A percentile compares a stretch with the other conserved stretches of the same genome.
Conservation (phyloP, 768 basidiomycete genomes). For the Amyloporia xantha region DNA sequence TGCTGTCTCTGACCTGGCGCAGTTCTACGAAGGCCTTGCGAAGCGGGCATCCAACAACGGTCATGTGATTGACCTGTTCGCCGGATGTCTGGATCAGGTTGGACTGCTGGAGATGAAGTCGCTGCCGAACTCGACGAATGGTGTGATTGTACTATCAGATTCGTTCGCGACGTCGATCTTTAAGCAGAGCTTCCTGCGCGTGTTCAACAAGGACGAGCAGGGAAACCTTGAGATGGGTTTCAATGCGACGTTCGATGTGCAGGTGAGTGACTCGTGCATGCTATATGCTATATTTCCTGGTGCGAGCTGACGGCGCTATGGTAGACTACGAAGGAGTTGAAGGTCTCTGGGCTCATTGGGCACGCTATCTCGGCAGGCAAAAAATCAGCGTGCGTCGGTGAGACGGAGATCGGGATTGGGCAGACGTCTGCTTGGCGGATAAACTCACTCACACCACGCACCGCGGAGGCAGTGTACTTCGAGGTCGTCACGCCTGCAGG, state of each 20-base stretch:
- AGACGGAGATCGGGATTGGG: slow-evolving; percentile 98
- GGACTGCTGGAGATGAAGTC: slow-evolving; percentile 97
- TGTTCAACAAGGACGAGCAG: slow-evolving; percentile 90
- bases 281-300: no score
- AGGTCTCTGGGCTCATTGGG: slow-evolving; percentile 95
- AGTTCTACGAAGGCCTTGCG: slow-evolving; percentile 96
- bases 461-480: slow-evolving; percentile 91
- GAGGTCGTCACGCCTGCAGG: slow-evolving; percentile 98
- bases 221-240: slow-evolving; percentile 96
- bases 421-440: slow-evolving; percentile 99
- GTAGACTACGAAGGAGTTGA: slow-evolving; percentile 97
- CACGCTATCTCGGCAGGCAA: slow-evolving; percentile 97
- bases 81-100: slow-evolving; percentile 96
- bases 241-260: slow-evolving; percentile 97
- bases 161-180: slow-evolving; percentile 97
- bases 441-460: slow-evolving; percentile 81
- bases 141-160: slow-evolving; percentile 92
- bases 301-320: no score
- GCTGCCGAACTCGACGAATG: slow-evolving; percentile 92
- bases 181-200: slow-evolving; percentile 93
- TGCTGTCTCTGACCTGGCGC: no score
- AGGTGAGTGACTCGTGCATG: no score
- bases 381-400: slow-evolving; percentile 93
- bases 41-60: slow-evolving; percentile 93
- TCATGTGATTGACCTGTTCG: slow-evolving; percentile 91